phyloP scores from a whole-genome alignment of 192 early-diverging fungal genomes.

The Mortierella hygrophila region DNA sequence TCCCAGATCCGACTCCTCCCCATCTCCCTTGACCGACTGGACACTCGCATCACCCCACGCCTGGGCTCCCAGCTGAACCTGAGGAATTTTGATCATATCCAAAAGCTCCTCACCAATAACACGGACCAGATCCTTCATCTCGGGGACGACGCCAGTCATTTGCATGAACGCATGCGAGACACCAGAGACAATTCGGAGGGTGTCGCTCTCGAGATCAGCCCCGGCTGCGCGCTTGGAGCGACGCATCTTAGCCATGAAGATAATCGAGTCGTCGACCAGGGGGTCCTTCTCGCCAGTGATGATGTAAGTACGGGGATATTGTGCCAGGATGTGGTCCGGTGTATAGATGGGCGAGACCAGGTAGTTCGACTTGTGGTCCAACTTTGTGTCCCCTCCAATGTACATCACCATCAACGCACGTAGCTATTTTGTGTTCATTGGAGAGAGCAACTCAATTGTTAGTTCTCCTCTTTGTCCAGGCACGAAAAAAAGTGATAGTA shows the following conservation, averaged over 20 bases:
- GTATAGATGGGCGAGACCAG: slow-evolving; percentile 88
- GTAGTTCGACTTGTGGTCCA: slow-evolving; percentile 87
- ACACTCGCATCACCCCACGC: slow-evolving; percentile 23
- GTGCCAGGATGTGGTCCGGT: slow-evolving; percentile 85
- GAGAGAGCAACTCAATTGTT: background rate
- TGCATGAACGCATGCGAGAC: slow-evolving; percentile 73
- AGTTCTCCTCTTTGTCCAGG: background rate
- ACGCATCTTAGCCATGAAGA: slow-evolving; percentile 90
- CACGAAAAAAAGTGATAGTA: too few species aligned
- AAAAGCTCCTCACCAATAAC: slow-evolving; percentile 57
- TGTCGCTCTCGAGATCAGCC: slow-evolving; percentile 33
- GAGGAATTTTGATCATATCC: slow-evolving; percentile 34
- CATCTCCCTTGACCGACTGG: background rate
- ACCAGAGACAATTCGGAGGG: slow-evolving; percentile 79
- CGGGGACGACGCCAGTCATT: slow-evolving; percentile 82
- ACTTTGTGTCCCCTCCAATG: slow-evolving; percentile 81
- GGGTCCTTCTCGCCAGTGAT: slow-evolving; percentile 98
- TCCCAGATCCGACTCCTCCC: slow-evolving; percentile 12
- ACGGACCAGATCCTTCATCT: slow-evolving; percentile 65
- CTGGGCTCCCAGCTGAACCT: background rate
- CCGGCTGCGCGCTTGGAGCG: slow-evolving; percentile 74
- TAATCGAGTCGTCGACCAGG: slow-evolving; percentile 95
- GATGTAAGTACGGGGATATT: slow-evolving; percentile 92
- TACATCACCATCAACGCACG: slow-evolving; percentile 86
- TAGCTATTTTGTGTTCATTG: slow-evolving; percentile 54